Evolutionary conservation across 805 yeast genomes (phyloP).

Genomic region (Metschnikowia sp.): DNA sequence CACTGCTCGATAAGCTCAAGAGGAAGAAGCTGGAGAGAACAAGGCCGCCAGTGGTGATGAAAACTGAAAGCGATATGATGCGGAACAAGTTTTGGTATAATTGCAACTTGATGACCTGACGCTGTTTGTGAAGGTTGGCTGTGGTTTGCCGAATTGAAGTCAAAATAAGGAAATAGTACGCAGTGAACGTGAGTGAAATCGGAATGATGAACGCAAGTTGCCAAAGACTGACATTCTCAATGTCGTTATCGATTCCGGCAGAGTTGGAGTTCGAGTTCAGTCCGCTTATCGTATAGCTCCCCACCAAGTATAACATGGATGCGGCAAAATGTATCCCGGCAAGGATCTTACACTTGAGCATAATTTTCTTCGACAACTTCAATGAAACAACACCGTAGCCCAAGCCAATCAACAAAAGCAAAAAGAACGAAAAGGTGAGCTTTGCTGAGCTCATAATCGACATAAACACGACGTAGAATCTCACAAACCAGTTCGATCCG

Average conservation of each 20-base stretch:
- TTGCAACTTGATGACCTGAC: constrained; percentile 85
- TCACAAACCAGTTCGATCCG: constrained; percentile 54
- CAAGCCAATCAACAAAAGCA: constrained; percentile 76
- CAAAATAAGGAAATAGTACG: constrained; percentile 73
- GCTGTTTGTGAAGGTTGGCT: constrained; percentile 69
- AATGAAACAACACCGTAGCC: constrained; percentile 96
- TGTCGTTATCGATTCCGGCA: constrained; percentile 55
- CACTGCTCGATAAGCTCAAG: constrained; percentile 69
- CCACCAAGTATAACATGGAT: constrained; percentile 31
- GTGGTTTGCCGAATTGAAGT: constrained; percentile 74
- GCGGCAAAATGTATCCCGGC: constrained; percentile 39
- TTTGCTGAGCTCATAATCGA: constrained; percentile 78
- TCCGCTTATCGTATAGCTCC: constrained; percentile 31
- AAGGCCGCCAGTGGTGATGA: constrained; percentile 68
- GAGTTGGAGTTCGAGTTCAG: constrained; percentile 22
- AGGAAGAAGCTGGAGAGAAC: constrained; percentile 65
- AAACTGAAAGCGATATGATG: constrained; percentile 67
- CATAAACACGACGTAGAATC: constrained; percentile 67
- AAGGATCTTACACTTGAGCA: constrained; percentile 56
- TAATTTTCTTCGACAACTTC: constrained; percentile 66
- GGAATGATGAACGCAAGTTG: constrained; percentile 68
- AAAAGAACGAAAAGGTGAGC: constrained; percentile 82
- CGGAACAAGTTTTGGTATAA: constrained; percentile 80
- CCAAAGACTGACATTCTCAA: constrained; percentile 47
- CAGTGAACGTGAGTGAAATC: constrained; percentile 61